Evolutionary conservation across 2,329 filamentous ascomycete species (phyloP), one percentile per base, ranked within the genome.

Genomic region (Neopestalotiopsis clavispora): DNA sequence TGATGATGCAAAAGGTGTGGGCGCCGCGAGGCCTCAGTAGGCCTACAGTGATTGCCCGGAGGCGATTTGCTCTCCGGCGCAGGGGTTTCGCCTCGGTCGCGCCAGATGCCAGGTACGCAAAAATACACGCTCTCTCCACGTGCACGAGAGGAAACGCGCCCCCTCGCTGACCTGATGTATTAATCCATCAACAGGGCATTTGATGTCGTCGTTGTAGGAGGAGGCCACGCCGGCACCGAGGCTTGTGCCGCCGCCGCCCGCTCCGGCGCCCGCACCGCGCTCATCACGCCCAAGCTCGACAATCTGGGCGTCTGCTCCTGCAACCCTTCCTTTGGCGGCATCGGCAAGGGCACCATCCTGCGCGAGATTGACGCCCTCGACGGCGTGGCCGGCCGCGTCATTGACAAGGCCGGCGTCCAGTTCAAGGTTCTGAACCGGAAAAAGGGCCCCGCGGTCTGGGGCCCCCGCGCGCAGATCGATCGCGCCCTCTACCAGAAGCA

Each of bases 311-410:
- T 96, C 38, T 98, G 95, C 83, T 98, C 95, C 45, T 98, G 95
- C 83, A 98, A 98, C 79, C 95, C 95, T 1, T 97, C 94, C 72
- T 97, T 99, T 77, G 96, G 96, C 52, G 96, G 96, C n/a, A 98
- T 99, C 74, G 96, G 96, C 59, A 99, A 99, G 79, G 96, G 96
- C 17, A 98, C 94, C 10, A 98, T 99, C 84, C 85, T 99, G 65
- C 91, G 95, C 57, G 96, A 99, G 81, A 91, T 99, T 40, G 96
- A 99, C 83, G 96, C 96, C 0, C 85, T 99, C 69, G 96, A 98
- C 77, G 96, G 96, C 0, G 84, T 99, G 23, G 92, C 94, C 0
- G 95, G 94, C 0, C 89, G 94, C 45, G 91, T 98, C 28, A 94
- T 97, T 69, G 96, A 99, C 82, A 95, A 96, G 79, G 92, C 96